phyloP scores from a whole-genome alignment of 805 yeast species.

The Saccharomycopsis fodiens region DNA sequence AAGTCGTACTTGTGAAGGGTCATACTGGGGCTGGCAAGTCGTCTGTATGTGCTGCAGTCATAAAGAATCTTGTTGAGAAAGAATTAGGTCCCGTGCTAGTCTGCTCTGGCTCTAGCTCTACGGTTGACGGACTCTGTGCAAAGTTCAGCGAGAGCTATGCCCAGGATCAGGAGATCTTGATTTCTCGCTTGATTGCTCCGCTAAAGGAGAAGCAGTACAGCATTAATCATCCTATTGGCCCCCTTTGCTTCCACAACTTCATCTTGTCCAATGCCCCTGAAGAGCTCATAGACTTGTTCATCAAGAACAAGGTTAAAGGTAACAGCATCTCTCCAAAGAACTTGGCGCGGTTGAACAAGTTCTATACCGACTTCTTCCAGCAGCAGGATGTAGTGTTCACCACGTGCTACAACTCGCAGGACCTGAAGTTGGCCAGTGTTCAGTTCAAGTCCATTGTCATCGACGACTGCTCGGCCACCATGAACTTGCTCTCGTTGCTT shows the following conservation, averaged over 20 bases:
- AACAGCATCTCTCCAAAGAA: slow-evolving; percentile 12
- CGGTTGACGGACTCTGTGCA: slow-evolving; percentile 19
- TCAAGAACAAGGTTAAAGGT: slow-evolving; percentile 14
- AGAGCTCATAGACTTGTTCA: slow-evolving; percentile 17
- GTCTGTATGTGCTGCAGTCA: slow-evolving; percentile 15
- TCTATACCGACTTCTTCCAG: slow-evolving; percentile 18
- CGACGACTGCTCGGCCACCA: slow-evolving; percentile 16
- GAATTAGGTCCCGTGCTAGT: slow-evolving; percentile 17
- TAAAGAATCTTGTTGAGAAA: slow-evolving; percentile 18
- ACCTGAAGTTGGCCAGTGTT: slow-evolving; percentile 17
- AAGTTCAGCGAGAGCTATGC: slow-evolving; percentile 9
- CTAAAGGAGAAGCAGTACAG: slow-evolving; percentile 19
- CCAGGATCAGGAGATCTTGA: slow-evolving; percentile 7
- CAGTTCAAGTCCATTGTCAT: slow-evolving; percentile 18
- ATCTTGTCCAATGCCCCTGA: slow-evolving; percentile 19
- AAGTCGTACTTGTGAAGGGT: slow-evolving; percentile 18
- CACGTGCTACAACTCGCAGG: slow-evolving; percentile 19
- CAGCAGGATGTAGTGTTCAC: slow-evolving; percentile 20
- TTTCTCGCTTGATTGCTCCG: slow-evolving; percentile 18
- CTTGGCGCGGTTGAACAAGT: slow-evolving; percentile 13
- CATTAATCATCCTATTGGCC: slow-evolving; percentile 17
- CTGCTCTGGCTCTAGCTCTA: slow-evolving; percentile 19
- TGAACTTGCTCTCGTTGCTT: slow-evolving; percentile 18
- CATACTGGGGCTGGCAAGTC: slow-evolving; percentile 21
- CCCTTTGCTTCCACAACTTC: slow-evolving; percentile 20